Conservation (phyloP, 768 basidiomycete species). For the Clavulina sp. region DNA sequence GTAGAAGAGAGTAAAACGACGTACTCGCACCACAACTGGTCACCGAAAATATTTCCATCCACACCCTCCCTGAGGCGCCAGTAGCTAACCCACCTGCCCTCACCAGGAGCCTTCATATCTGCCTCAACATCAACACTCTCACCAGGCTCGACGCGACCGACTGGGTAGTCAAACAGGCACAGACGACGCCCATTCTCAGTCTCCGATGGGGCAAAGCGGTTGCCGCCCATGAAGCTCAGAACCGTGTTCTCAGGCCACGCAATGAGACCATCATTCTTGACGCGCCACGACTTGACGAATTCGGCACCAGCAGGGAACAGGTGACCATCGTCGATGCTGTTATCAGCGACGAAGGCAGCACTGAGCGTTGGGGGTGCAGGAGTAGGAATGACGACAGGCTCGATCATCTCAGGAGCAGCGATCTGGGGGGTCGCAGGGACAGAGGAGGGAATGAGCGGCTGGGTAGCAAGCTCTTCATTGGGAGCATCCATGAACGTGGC, state of each 20-base stretch:
- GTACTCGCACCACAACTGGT: constrained; percentile 67
- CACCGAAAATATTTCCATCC: constrained; percentile 41
- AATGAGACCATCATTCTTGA: constrained; percentile 42
- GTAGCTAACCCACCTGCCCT: constrained; percentile 55
- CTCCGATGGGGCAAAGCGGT: constrained; percentile 29
- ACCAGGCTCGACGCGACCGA: constrained; percentile 43
- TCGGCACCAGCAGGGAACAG: constrained; percentile 67
- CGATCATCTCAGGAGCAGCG: constrained; percentile 15
- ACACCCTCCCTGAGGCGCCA: constrained; percentile 51
- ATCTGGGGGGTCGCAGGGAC: constrained; percentile 1
- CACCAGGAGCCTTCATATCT: constrained; percentile 70
- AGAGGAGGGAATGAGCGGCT: not conserved
- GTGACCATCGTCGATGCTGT: constrained; percentile 60
- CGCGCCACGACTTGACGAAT: constrained; percentile 70
- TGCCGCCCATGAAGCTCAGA: constrained; percentile 55
- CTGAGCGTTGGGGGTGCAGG: constrained; percentile 11
- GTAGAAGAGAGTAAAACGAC: constrained; percentile 15
- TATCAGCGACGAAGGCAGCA: constrained; percentile 44
- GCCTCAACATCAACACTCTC: constrained; percentile 48
- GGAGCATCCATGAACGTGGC: constrained; percentile 2
- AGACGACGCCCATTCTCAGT: constrained; percentile 16
- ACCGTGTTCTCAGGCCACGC: constrained; percentile 57
- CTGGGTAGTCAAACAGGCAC: constrained; percentile 23
- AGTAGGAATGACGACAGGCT: too few species aligned
- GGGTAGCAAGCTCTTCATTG: not conserved